Conservation (phyloP, 2,329 filamentous ascomycete species). For the Cladophialophora exuberans region DNA sequence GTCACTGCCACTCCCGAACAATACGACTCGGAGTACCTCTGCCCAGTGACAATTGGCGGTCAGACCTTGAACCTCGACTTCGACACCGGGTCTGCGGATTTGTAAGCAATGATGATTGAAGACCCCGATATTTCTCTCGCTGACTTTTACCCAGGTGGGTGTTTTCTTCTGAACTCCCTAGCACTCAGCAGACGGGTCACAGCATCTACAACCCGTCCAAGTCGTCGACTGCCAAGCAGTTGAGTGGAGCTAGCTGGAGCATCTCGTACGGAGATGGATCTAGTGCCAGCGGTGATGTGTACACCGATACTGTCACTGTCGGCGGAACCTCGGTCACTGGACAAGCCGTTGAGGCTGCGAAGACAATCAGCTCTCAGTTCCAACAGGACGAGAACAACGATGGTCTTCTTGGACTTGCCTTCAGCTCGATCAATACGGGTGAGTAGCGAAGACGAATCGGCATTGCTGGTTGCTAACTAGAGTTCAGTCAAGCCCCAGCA, state of each 20-base stretch:
- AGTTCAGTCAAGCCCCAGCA: slow-evolving; percentile 47
- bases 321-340: slow-evolving; percentile 61
- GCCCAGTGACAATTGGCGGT: slow-evolving; percentile 66
- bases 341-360: slow-evolving; percentile 70
- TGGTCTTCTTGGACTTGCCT: slow-evolving; percentile 64
- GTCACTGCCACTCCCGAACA: slow-evolving; percentile 48
- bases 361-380: slow-evolving; percentile 59
- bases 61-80: slow-evolving; percentile 69
- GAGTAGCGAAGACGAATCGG: slow-evolving; percentile 3
- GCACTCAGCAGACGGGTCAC: slow-evolving; percentile 57
- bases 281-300: slow-evolving; percentile 66
- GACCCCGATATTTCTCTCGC: no score
- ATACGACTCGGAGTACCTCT: slow-evolving; percentile 62
- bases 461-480: neutral
- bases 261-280: slow-evolving; percentile 70
- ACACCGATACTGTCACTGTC: slow-evolving; percentile 66
- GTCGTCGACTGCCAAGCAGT: slow-evolving; percentile 48
- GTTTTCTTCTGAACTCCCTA: slow-evolving; percentile 62
- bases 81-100: slow-evolving; percentile 70
- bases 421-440: slow-evolving; percentile 62
- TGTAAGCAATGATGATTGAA: slow-evolving; percentile 50
- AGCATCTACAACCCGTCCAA: slow-evolving; percentile 58
- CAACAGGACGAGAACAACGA: slow-evolving; percentile 57
- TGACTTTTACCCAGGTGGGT: slow-evolving; percentile 61
- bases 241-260: slow-evolving; percentile 58